Percentiles rank a stretch among this genome's conserved stretches.
These are phyloP conservation scores for Phanerochaete sordida DNA, from an alignment of 768 basidiomycete species.

Conservation along the genomic window DNA sequence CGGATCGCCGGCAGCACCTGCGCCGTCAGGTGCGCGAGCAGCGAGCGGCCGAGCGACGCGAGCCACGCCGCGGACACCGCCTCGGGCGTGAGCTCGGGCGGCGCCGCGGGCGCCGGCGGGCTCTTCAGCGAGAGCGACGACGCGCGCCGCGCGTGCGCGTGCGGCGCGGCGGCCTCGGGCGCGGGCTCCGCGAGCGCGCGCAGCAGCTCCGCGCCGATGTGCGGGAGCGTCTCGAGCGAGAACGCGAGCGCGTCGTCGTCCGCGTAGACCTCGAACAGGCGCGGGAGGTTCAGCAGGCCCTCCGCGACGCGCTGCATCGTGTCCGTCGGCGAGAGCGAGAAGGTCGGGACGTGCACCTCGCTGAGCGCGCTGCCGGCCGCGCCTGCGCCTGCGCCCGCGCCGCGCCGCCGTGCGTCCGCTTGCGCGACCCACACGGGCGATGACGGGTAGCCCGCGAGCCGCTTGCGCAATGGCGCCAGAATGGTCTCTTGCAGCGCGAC, in stretches of 20 bases:
- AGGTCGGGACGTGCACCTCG: slow-evolving; percentile 78
- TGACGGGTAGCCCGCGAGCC: slow-evolving; percentile 68
- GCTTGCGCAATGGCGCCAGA: slow-evolving; percentile 73
- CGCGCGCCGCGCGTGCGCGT: slow-evolving; percentile 30
- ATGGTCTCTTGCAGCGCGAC: slow-evolving; percentile 77
- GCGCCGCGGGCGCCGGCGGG: slow-evolving; percentile 5
- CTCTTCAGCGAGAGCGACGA: slow-evolving; percentile 31
- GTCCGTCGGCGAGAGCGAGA: slow-evolving; percentile 90
- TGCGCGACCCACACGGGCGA: slow-evolving; percentile 62
- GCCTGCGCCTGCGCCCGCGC: slow-evolving; percentile 37
- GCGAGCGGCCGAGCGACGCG: slow-evolving; percentile 79
- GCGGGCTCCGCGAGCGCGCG: slow-evolving; percentile 39
- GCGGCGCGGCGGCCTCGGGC: slow-evolving; percentile 18
- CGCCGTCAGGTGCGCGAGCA: slow-evolving; percentile 69
- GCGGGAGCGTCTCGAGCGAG: slow-evolving; percentile 79
- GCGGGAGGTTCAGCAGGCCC: slow-evolving; percentile 88
- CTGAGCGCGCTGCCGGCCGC: slow-evolving; percentile 16
- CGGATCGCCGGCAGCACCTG: slow-evolving; percentile 70
- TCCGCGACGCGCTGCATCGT: slow-evolving; percentile 87
- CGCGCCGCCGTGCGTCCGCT: slow-evolving; percentile 45
- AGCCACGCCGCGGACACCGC: slow-evolving; percentile 89
- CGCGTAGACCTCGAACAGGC: slow-evolving; percentile 92
- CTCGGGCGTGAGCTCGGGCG: slow-evolving; percentile 56
- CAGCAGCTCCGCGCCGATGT: slow-evolving; percentile 54
- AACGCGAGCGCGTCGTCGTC: slow-evolving; percentile 89